phyloP scores from a whole-genome alignment of 75 land plant species.

The Ceratopteris richardii region DNA sequence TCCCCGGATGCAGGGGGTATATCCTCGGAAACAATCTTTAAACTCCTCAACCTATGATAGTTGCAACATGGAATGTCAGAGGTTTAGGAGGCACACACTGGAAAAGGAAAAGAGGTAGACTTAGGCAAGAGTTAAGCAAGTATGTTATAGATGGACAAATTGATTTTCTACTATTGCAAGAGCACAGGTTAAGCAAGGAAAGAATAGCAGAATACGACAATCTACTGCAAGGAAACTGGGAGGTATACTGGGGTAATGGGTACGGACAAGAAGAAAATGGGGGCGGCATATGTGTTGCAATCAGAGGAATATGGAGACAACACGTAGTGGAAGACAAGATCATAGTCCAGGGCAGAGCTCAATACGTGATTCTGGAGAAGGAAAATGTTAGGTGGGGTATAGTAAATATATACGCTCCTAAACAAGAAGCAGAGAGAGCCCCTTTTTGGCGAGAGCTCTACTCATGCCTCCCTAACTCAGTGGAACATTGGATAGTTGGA shows the following conservation, averaged over 20 bases:
- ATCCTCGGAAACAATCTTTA: not conserved
- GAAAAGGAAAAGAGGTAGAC: not conserved
- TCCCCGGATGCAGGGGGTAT: too few relatives aligned
- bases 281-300: not conserved
- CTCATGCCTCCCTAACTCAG: not conserved
- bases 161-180: not conserved
- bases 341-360: not conserved
- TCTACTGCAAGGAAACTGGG: not conserved
- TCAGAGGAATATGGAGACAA: not conserved
- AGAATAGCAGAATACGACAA: not conserved
- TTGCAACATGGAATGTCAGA: not conserved
- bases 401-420: not conserved
- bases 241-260: not conserved
- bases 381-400: not conserved
- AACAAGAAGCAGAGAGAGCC: not conserved
- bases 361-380: not conserved
- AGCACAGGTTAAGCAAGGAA: not conserved
- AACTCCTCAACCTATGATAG: not conserved
- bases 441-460: not conserved
- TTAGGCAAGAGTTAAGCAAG: not conserved
- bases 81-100: not conserved
- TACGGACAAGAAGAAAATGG: not conserved
- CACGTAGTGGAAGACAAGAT: not conserved
- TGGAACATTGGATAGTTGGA: not conserved
- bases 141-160: not conserved